Evolutionary conservation across 2,329 filamentous ascomycete species (phyloP), one percentile per base, ranked within the genome.

Genomic region (Ceratocystis alfenasii): DNA sequence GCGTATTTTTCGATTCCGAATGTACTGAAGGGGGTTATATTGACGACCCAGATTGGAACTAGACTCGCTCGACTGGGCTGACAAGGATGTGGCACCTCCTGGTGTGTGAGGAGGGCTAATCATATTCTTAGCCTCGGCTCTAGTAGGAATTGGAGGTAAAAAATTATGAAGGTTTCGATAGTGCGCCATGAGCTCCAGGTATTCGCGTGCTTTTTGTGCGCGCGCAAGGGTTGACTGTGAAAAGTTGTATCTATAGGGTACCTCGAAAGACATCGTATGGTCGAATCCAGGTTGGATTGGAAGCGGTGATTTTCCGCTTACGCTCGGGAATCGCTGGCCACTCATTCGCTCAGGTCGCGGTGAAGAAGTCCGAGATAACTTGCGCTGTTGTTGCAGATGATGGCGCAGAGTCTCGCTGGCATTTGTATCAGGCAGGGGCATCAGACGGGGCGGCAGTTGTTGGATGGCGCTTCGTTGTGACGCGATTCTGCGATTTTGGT

Each of bases 21-120:
- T 88, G 70, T 90, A 90, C 74, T 97, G 94, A 28, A 99, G 76
- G 3, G 93, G 94, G 73, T 99, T 96, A 73, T 97, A 97, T 1
- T 80, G 77, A 64, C 92, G 86, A 3, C 88, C 88, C 6, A 87
- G 74, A 67, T 70, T 76, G 63, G 69, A 74, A 74, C 65, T 74
- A 68, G 67, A 74, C 64, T 70, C 78, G 71, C 68, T 76, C 28
- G 68, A 70, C 64, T 69, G 50, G n/a, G 33, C 22, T 12, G 48
- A 63, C 30, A 62, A 69, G 1, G 65, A 65, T 1, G 68, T 69
- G 8, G 69, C 60, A 15, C 67, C 68, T 73, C 67, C 48, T 28
- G 79, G 77, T 7, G 80, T 79, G 0, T 72, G 72, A 0, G 77
- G 76, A 2, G 77, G 74, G 48, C 62, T 55, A 15, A 50, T 45